These are phyloP conservation scores for Nakazawaea molendinolei DNA, from an alignment of 805 yeast genomes.

Conservation along the genomic window DNA sequence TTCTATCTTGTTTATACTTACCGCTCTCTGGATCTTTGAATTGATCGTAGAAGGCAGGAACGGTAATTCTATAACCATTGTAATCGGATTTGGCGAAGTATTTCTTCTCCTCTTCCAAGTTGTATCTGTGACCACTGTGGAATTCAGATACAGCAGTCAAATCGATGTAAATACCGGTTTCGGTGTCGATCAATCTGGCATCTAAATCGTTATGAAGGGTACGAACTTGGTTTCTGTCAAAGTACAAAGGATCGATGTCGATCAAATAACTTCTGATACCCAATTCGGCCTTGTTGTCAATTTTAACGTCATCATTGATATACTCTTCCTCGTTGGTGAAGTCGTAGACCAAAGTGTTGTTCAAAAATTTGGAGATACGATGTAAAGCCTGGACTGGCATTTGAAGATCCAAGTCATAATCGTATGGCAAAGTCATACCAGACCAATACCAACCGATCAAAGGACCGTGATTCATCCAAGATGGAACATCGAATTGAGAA, in stretches of 20 bases:
- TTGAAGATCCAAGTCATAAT: slow-evolving; percentile 53
- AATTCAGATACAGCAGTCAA: slow-evolving; percentile 33
- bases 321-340: slow-evolving; percentile 26
- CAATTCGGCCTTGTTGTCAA: slow-evolving; percentile 21
- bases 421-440: slow-evolving; percentile 55
- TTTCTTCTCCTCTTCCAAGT: slow-evolving; percentile 7
- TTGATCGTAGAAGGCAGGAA: slow-evolving; percentile 4
- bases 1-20: slow-evolving; percentile 2
- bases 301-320: slow-evolving; percentile 45
- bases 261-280: slow-evolving; percentile 11
- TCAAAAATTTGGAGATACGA: slow-evolving; percentile 32
- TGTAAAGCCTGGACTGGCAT: slow-evolving; percentile 32
- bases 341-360: slow-evolving; percentile 41
- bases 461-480: slow-evolving; percentile 61
- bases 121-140: slow-evolving; percentile 10
- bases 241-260: slow-evolving; percentile 12
- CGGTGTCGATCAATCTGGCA: slow-evolving; percentile 41
- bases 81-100: slow-evolving; percentile 9
- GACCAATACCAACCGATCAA: slow-evolving; percentile 55
- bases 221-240: slow-evolving; percentile 11
- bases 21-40: slow-evolving; percentile 8
- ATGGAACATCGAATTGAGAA: slow-evolving; percentile 31
- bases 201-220: slow-evolving; percentile 17
- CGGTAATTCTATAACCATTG: slow-evolving; percentile 6
- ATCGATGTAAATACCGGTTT: slow-evolving; percentile 43